Conservation (phyloP, 352 stramenopile species). For the Phytophthora fragariaefolia region DNA sequence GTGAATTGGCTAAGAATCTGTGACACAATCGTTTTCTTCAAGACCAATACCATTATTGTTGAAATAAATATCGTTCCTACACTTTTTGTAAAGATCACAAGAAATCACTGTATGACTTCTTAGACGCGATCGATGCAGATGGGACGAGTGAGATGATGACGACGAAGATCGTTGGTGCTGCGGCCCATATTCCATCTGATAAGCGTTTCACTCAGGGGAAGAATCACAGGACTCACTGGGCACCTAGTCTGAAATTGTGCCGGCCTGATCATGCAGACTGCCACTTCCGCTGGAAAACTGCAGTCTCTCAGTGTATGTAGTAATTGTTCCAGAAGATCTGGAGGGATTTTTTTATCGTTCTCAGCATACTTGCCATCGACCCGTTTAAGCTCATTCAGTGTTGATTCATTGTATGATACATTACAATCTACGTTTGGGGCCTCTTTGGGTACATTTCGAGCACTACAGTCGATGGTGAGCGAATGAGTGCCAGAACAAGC, state of each 20-base stretch:
- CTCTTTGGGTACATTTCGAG: neutral
- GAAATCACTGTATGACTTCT: neutral
- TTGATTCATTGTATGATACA: neutral
- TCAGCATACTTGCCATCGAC: too few relatives aligned
- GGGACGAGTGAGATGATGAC: neutral
- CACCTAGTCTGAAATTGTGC: too few relatives aligned
- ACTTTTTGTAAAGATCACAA: neutral
- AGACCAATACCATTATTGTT: too few relatives aligned
- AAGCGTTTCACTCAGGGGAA: neutral
- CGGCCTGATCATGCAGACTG: too few relatives aligned
- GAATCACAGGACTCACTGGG: neutral
- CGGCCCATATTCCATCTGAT: neutral
- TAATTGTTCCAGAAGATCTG: too few relatives aligned
- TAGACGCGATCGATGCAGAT: neutral
- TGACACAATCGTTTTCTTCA: neutral
- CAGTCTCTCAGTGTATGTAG: too few relatives aligned
- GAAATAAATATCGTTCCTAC: too few relatives aligned
- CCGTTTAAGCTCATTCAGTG: too few relatives aligned
- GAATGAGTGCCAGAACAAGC: constrained; percentile 18
- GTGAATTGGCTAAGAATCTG: too few relatives aligned
- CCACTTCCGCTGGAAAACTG: too few relatives aligned
- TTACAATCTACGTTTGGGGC: neutral
- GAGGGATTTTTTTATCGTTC: too few relatives aligned
- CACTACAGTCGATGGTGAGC: constrained; percentile 6
- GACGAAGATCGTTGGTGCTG: neutral